Evolutionary conservation across 2,329 filamentous ascomycete species (phyloP).

Genomic region (Venturia carpophila): DNA sequence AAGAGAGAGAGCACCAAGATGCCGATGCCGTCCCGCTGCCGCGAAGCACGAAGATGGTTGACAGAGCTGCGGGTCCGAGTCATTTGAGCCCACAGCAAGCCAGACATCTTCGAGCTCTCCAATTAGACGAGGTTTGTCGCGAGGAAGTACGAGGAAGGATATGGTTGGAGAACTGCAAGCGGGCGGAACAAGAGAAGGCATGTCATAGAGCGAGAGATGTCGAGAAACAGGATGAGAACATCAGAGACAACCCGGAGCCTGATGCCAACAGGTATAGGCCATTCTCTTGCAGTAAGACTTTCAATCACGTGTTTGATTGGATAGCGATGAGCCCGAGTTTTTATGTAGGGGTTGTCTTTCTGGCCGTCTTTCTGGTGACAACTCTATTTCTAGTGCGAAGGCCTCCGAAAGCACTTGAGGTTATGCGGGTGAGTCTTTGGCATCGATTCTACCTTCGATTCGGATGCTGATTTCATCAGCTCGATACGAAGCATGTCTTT

Average conservation of each 20-base stretch:
- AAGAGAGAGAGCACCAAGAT: neutral
- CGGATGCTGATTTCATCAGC: neutral
- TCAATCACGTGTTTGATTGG: neutral
- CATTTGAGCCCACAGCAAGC: neutral
- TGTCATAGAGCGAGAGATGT: neutral
- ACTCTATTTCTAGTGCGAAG: neutral
- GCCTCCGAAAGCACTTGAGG: neutral
- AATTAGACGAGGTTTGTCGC: slow-evolving; percentile 1
- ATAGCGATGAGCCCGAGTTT: neutral
- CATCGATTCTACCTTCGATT: neutral
- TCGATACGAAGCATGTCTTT: neutral
- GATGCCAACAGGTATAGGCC: slow-evolving; percentile 1
- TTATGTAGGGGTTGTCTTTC: neutral
- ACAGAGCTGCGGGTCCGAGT: neutral
- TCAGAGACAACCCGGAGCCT: neutral
- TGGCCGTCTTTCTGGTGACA: neutral
- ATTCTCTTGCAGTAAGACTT: neutral
- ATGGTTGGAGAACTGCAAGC: neutral
- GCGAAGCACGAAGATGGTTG: neutral
- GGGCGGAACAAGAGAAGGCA: neutral
- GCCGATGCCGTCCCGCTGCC: neutral
- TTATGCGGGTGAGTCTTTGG: neutral
- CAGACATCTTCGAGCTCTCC: neutral
- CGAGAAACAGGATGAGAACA: neutral
- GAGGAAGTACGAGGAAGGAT: neutral